Evolutionary conservation across 2,329 filamentous ascomycete genomes (phyloP).

Genomic region (Calonectria henricotiae): DNA sequence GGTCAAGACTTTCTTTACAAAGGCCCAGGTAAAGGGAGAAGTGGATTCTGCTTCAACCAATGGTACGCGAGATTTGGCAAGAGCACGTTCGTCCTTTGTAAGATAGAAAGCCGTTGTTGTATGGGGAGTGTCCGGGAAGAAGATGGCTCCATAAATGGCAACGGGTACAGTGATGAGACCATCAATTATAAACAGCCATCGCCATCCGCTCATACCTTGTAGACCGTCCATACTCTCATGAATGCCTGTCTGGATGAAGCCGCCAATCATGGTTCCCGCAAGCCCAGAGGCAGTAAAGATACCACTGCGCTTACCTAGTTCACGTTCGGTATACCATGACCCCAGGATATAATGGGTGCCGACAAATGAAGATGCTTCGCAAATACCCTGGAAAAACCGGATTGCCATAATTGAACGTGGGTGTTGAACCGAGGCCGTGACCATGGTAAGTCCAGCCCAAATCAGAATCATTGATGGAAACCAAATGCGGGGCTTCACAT

Average conservation of each 20-base stretch:
- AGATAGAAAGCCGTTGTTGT: slow-evolving; percentile 65
- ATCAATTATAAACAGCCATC: slow-evolving; percentile 82
- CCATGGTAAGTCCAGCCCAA: slow-evolving; percentile 78
- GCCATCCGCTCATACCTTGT: slow-evolving; percentile 75
- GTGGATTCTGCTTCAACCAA: slow-evolving; percentile 60
- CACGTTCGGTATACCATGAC: slow-evolving; percentile 73
- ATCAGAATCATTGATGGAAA: slow-evolving; percentile 76
- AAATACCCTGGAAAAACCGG: slow-evolving; percentile 61
- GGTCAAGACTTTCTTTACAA: slow-evolving; percentile 71
- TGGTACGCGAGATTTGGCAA: slow-evolving; percentile 63
- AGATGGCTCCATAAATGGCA: slow-evolving; percentile 56
- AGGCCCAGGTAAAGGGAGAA: slow-evolving; percentile 60
- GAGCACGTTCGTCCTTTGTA: slow-evolving; percentile 63
- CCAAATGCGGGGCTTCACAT: slow-evolving; percentile 74
- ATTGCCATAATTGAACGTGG: slow-evolving; percentile 60
- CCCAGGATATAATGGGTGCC: slow-evolving; percentile 64
- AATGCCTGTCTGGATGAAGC: slow-evolving; percentile 76
- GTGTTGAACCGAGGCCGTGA: slow-evolving; percentile 60
- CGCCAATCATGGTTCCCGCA: slow-evolving; percentile 68
- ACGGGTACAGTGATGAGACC: slow-evolving; percentile 65
- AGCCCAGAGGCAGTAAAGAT: slow-evolving; percentile 76
- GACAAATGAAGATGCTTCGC: slow-evolving; percentile 61
- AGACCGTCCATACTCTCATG: slow-evolving; percentile 63
- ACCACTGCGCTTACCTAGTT: slow-evolving; percentile 75
- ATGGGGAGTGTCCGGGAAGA: slow-evolving; percentile 63